These are phyloP conservation scores for Kandelia obovata DNA, from an alignment of 345 rosid species.

Conservation along the genomic window DNA sequence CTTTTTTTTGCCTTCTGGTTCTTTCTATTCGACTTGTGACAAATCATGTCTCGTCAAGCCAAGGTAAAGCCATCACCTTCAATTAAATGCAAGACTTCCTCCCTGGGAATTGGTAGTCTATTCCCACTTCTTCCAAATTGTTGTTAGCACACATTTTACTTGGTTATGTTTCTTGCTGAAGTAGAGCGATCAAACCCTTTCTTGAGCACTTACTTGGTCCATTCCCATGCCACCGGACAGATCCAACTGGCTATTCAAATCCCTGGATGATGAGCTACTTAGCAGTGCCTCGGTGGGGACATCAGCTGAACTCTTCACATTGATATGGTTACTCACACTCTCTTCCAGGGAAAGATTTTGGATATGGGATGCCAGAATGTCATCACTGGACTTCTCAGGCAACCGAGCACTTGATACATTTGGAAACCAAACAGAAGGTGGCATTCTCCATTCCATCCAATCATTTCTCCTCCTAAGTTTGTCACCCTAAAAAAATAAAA, in stretches of 20 bases:
- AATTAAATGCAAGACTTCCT: conserved; percentile 11
- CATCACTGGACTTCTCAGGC: conserved; percentile 23
- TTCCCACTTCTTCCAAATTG: conserved; percentile 10
- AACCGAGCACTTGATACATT: conserved; percentile 26
- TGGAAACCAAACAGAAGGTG: conserved; percentile 34
- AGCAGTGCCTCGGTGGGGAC: conserved; percentile 5
- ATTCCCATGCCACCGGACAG: conserved; percentile 10
- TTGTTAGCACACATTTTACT: conserved; percentile 8
- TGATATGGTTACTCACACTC: conserved; percentile 7
- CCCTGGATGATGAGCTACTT: conserved; percentile 19
- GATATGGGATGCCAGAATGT: conserved; percentile 24
- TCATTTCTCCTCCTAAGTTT: conserved; percentile 58
- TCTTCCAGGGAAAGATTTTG: conserved; percentile 40
- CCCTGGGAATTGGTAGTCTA: neutral
- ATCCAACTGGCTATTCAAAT: conserved; percentile 14
- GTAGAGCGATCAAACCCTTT: conserved; percentile 9
- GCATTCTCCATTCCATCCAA: conserved; percentile 66
- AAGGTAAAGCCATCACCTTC: conserved; percentile 11
- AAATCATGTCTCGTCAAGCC: conserved; percentile 10
- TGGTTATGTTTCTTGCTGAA: conserved; percentile 9
- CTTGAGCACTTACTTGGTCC: conserved; percentile 7
- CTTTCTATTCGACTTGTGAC: conserved; percentile 1
- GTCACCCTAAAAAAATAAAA: conserved; percentile 53
- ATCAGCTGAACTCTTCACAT: conserved; percentile 10
- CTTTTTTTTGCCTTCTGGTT: neutral